These are phyloP conservation scores for Uncinocarpus reesii DNA, from an alignment of 2,329 filamentous ascomycete species.

Conservation along the genomic window DNA sequence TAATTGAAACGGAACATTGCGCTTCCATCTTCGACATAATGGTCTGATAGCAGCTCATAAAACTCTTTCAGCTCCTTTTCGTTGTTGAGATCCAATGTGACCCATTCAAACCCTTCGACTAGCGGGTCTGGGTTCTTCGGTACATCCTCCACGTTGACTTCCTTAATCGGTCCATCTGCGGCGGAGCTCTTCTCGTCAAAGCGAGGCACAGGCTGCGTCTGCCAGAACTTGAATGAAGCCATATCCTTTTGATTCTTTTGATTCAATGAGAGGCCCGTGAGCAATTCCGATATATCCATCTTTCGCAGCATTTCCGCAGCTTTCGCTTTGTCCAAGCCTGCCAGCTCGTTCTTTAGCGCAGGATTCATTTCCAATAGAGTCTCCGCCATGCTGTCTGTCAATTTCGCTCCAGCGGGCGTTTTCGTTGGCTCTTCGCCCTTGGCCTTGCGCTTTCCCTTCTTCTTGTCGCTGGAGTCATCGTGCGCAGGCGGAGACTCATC, in stretches of 20 bases:
- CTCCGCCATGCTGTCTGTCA: slow-evolving; percentile 32
- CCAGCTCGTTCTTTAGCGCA: slow-evolving; percentile 61
- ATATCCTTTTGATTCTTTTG: slow-evolving; percentile 93
- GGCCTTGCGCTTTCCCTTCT: slow-evolving; percentile 18
- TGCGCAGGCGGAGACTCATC: slow-evolving; percentile 1
- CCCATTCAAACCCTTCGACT: slow-evolving; percentile 84
- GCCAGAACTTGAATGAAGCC: slow-evolving; percentile 97
- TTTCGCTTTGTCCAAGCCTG: slow-evolving; percentile 56
- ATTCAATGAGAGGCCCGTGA: slow-evolving; percentile 52
- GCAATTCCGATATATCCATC: slow-evolving; percentile 39
- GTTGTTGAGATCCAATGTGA: slow-evolving; percentile 72
- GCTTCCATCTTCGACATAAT: slow-evolving; percentile 96
- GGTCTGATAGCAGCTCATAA: slow-evolving; percentile 78
- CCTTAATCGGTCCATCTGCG: slow-evolving; percentile 73
- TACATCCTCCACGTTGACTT: slow-evolving; percentile 67
- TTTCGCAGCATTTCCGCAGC: slow-evolving; percentile 42
- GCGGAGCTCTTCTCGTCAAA: slow-evolving; percentile 54
- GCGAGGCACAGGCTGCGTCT: slow-evolving; percentile 85
- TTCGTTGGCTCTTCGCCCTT: slow-evolving; percentile 21
- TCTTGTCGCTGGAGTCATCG: slow-evolving; percentile 4
- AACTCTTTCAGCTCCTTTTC: slow-evolving; percentile 75
- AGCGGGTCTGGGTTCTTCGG: slow-evolving; percentile 65
- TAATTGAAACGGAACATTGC: slow-evolving; percentile 98
- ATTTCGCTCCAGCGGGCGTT: slow-evolving; percentile 22
- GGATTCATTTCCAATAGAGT: slow-evolving; percentile 42